Base-by-base conservation (phyloP, 352 stramenopile species). In the Pythium catenulatum region DNA sequence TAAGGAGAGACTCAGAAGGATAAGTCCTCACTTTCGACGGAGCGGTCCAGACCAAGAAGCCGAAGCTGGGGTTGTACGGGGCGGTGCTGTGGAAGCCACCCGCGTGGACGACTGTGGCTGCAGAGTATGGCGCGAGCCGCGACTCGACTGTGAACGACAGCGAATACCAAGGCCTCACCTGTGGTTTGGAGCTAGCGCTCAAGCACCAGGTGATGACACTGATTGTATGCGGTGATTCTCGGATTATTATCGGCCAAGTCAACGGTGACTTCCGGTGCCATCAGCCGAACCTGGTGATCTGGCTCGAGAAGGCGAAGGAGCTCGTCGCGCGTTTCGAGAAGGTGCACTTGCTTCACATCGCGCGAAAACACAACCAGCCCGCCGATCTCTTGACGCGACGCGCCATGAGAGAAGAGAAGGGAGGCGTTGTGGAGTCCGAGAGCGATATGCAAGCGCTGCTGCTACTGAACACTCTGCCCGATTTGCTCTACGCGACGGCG, bases 231-330 rank as follows among this genome's bases (percentile, higher is more conserved):
- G 74, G 74, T 30, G 74, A 82, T 66, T 72, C 54, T 2, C 39
- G 74, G 2, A 79, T 85, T 11, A 43, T 79, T 0, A 58, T 85
- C 1, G 52, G 66, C 0, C 78, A 85, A 50, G 66, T 74, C 1
- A 79, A 48, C 4, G 78, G 68, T 4, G 68, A 73, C 30, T 32
- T 85, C 0, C 39, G 54, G 1, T 85, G 78, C 30, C 17, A 79
- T 58, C 50, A 72, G 32, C 37, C 78, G 37, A 32, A 8, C 0
- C 58, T 85, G 32, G 19, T 46, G 36, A 54, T 74, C 1, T 74
- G 54, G 58, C 34, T 79, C 23, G 45, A 79, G 14, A 4, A 19
- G 14, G 66, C 34, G 17, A 32, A 32, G 4, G 25, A 27, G 1
- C 13, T 73, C 30, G 6, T 78, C 39, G 9, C 13, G 7, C 0